Conservation (phyloP, 257 asterid species). For the Cinchona pubescens region DNA sequence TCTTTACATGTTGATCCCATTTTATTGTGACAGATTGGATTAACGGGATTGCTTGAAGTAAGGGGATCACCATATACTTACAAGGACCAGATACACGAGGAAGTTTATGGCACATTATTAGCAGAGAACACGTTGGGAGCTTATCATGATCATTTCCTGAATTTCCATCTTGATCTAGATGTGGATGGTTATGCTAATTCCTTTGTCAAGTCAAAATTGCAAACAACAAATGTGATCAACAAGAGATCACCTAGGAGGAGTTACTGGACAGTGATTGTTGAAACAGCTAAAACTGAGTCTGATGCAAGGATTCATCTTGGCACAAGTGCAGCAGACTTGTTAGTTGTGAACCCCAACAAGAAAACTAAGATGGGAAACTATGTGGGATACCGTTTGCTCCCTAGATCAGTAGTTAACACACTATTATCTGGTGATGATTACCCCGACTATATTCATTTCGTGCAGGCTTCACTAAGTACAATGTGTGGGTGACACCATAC, state of each 20-base stretch:
- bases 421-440: constrained; percentile 50
- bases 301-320: constrained; percentile 41
- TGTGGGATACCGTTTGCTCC: constrained; percentile 52
- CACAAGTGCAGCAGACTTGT: constrained; percentile 36
- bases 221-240: constrained; percentile 22
- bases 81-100: constrained; percentile 26
- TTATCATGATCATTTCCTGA: constrained; percentile 67
- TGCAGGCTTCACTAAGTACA: constrained; percentile 60
- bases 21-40: constrained; percentile 36
- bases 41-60: constrained; percentile 56
- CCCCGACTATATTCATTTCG: constrained; percentile 60
- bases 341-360: constrained; percentile 56
- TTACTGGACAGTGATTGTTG: constrained; percentile 51
- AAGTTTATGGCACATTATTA: constrained; percentile 47
- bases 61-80: constrained; percentile 48
- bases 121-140: constrained; percentile 50
- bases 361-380: constrained; percentile 51
- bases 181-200: constrained; percentile 56
- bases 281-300: constrained; percentile 48
- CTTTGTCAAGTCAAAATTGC: constrained; percentile 42
- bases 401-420: constrained; percentile 44
- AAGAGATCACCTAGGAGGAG: constrained; percentile 53
- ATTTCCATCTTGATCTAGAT: constrained; percentile 67
- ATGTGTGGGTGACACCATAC: constrained; percentile 56
- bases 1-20: neutral